Evolutionary conservation across 805 yeast genomes (phyloP), one percentile per base, ranked within the genome.

Genomic region (Teunomyces barrocoloradensis): DNA sequence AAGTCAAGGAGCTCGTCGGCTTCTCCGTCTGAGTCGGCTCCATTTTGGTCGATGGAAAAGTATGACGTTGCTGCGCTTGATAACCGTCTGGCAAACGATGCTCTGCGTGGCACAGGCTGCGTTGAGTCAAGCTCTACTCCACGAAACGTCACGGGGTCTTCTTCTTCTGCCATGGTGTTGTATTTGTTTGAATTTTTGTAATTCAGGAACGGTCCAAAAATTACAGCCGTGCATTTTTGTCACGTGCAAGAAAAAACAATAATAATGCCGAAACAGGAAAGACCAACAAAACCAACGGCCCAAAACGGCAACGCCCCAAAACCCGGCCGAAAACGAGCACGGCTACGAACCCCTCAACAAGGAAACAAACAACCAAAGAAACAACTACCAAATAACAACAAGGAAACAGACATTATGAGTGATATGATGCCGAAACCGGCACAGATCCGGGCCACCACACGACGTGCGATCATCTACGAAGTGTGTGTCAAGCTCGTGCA

Each of bases 401-500:
- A n/a, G n/a, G n/a, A n/a, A n/a, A 23, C 10, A 3, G 10, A 6
- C 10, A 23, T 9, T 23, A 9, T 25, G 27, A 25, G 27, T 25
- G 27, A 25, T 25, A 25, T 36, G 25, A 17, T 36, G 39, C 23
- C 39, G 34, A 32, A 32, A 32, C 34, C 34, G 20, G 25, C 23
- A 18, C 38, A 34, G 20, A 34, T 32, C 34, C 17, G 10, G 9
- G 18, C 18, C 4, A 13, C 29, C 6, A 37, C 18, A 21, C n/a
- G 40, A 37, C 20, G 17, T 11, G 27, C 40, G 17, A 23, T 21
- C 12, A 25, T 36, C 13, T 36, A 21, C 28, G 40, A 36, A 3
- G 46, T 37, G 27, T 44, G 35, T 45, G 29, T 29, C 29, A 48
- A 35, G 44, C 56, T 63, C 21, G 21, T 48, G 36, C 42, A 40